Evolutionary conservation across 2,329 filamentous ascomycete genomes (phyloP).

Genomic region (Polytolypa hystricis): DNA sequence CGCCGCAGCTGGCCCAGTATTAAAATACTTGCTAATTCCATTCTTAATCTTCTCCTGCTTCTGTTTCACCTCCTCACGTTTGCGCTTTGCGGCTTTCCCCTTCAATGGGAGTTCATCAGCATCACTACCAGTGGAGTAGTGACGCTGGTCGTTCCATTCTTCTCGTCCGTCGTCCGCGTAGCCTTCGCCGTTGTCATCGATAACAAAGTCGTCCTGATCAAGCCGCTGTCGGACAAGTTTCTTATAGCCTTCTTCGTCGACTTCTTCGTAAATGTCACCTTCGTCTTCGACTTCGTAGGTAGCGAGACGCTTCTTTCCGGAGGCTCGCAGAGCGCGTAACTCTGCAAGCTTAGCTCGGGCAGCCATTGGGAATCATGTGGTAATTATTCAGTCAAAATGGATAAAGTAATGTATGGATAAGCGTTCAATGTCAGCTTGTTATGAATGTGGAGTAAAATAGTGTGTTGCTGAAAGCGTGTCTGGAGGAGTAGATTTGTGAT

Average conservation of each 20-base stretch:
- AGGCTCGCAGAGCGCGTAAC: constrained; percentile 69
- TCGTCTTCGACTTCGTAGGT: constrained; percentile 79
- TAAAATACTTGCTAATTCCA: constrained; percentile 92
- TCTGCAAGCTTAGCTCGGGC: constrained; percentile 44
- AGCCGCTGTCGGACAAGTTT: constrained; percentile 82
- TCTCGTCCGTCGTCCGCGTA: constrained; percentile 91
- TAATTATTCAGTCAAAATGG: too few species aligned
- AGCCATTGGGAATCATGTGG: too few species aligned
- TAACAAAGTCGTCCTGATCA: constrained; percentile 93
- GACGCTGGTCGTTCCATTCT: constrained; percentile 70
- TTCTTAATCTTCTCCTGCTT: constrained; percentile 79
- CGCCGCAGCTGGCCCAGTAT: constrained; percentile 52
- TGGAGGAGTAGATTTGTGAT: too few species aligned
- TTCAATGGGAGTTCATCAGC: constrained; percentile 59
- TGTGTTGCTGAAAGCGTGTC: too few species aligned
- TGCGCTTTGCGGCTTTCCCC: constrained; percentile 63
- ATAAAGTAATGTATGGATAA: too few species aligned
- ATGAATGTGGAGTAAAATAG: too few species aligned
- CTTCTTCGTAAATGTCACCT: constrained; percentile 81
- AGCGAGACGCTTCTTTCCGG: constrained; percentile 84
- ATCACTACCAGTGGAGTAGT: constrained; percentile 56
- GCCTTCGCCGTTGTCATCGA: constrained; percentile 89
- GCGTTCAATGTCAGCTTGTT: too few species aligned
- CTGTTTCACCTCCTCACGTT: constrained; percentile 75
- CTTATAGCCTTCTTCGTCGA: constrained; percentile 95